Evolutionary conservation across 23 red algal genomes (phyloP), one percentile per base, ranked within the genome.

Genomic region (Gracilariopsis chorda): DNA sequence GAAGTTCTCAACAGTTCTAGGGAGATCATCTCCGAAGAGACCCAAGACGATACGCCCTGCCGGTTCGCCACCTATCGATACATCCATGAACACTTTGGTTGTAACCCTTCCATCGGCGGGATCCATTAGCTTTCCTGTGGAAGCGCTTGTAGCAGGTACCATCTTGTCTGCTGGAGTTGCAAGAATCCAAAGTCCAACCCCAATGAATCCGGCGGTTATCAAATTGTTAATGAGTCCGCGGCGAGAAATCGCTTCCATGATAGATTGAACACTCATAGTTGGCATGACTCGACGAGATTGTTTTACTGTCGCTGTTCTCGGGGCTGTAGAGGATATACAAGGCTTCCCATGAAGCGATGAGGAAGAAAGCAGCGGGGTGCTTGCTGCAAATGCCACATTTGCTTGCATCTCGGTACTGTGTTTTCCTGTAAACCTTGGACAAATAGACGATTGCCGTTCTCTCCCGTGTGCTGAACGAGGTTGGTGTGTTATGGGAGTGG

Each of bases 1-100:
- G 65, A 91, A 98, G 60, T 98, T 98, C 80, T 90, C 83, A 2
- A 78, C 96, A 25, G 96, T 98, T 49, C 92, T 94, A 51, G 96
- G 96, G 4, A 93, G 63, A 59, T 89, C 87, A 16, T 93, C 79
- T 23, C 96, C 96, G 55, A 98, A 98, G 11, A 98, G 52, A 29
- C 96, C 96, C 4, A 98, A 53, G 1, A 87, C 81, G 37, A 98
- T 71, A 40, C 93, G 82, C 28, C 96, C 93, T 1, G 83, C 87
- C 40, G 56, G 59, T 51, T 93, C 77, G 6, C 70, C 89, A 17
- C 80, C 96, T 8, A 94, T 87, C 4, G 64, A 61, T 5, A 98
- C 62, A 48, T 98, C 96, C 42, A 98, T 80, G 84, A 68, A 98
- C 6, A 94, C 96, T 40, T 84, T 78, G 24, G 85, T 65, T 13